Evolutionary conservation across 2,329 filamentous ascomycete genomes (phyloP).

Genomic region (Didymella arachidicola): DNA sequence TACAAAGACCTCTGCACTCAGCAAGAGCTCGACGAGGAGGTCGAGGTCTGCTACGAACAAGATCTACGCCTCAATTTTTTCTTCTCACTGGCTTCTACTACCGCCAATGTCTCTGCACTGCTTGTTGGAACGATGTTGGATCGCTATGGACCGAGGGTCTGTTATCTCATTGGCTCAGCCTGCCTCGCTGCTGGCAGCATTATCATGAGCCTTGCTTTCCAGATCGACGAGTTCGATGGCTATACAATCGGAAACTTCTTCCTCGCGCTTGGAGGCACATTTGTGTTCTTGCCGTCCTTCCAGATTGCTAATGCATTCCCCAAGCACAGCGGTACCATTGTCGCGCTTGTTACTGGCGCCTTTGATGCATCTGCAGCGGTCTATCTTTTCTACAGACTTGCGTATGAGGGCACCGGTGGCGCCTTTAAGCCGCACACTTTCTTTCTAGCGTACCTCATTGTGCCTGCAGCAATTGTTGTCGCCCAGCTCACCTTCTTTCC

Average conservation of each 20-base stretch:
- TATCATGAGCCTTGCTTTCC: slow-evolving; percentile 50
- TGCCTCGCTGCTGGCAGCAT: slow-evolving; percentile 46
- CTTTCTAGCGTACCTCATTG: slow-evolving; percentile 75
- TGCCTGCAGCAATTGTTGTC: slow-evolving; percentile 71
- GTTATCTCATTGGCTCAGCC: slow-evolving; percentile 43
- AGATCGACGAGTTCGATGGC: slow-evolving; percentile 47
- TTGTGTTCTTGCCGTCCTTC: slow-evolving; percentile 83
- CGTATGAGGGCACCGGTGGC: slow-evolving; percentile 67
- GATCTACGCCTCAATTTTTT: slow-evolving; percentile 51
- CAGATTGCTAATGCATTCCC: slow-evolving; percentile 87
- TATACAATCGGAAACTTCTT: slow-evolving; percentile 78
- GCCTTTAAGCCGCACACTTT: slow-evolving; percentile 71
- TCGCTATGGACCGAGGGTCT: slow-evolving; percentile 48
- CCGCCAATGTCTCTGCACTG: slow-evolving; percentile 50
- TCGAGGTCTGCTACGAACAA: slow-evolving; percentile 51
- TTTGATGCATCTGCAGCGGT: slow-evolving; percentile 84
- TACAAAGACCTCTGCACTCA: slow-evolving; percentile 48
- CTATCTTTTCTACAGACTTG: slow-evolving; percentile 76
- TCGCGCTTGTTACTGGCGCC: slow-evolving; percentile 80
- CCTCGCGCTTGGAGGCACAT: slow-evolving; percentile 79
- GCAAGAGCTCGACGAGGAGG: slow-evolving; percentile 43
- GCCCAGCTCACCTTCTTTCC: slow-evolving; percentile 78
- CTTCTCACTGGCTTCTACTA: slow-evolving; percentile 50
- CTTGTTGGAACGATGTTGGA: slow-evolving; percentile 49
- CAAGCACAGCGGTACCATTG: slow-evolving; percentile 76